phyloP scores from a whole-genome alignment of 179 eudicot species.

The Gypsophila paniculata region DNA sequence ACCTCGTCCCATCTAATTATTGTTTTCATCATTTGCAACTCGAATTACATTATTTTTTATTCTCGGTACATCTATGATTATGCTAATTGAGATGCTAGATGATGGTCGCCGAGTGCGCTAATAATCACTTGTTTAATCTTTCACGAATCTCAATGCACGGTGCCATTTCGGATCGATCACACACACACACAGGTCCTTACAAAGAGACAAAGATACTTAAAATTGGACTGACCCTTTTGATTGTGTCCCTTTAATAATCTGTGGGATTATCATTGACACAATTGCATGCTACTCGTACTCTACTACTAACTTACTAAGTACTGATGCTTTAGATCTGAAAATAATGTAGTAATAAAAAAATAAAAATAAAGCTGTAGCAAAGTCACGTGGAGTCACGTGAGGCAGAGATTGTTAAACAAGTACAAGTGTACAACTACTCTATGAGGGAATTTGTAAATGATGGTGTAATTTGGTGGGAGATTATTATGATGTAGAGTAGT shows the following conservation, averaged over 20 bases:
- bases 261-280: constrained; percentile 25
- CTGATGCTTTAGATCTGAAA: constrained; percentile 30
- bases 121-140: not conserved
- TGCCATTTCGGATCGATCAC: constrained; percentile 17
- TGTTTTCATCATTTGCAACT: too few relatives aligned
- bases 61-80: not conserved
- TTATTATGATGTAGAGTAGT: constrained; percentile 35
- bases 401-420: constrained; percentile 27
- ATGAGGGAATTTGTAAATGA: not conserved
- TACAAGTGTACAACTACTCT: constrained; percentile 1
- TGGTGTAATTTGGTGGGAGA: constrained; percentile 25
- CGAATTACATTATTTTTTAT: not conserved
- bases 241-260: constrained; percentile 15
- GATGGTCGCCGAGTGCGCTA: not conserved
- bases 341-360: constrained; percentile 4
- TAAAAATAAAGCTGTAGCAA: constrained; percentile 15
- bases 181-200: constrained; percentile 13
- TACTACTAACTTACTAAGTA: too few relatives aligned
- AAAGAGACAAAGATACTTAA: constrained; percentile 37
- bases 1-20: not conserved
- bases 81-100: not conserved
- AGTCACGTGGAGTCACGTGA: constrained; percentile 48
- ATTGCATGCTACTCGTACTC: constrained; percentile 26
- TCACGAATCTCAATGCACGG: constrained; percentile 7
- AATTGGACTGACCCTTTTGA: constrained; percentile 29